These are phyloP conservation scores for Mortierella sp. DNA, from an alignment of 371 early-diverging fungal species.

Conservation along the genomic window DNA sequence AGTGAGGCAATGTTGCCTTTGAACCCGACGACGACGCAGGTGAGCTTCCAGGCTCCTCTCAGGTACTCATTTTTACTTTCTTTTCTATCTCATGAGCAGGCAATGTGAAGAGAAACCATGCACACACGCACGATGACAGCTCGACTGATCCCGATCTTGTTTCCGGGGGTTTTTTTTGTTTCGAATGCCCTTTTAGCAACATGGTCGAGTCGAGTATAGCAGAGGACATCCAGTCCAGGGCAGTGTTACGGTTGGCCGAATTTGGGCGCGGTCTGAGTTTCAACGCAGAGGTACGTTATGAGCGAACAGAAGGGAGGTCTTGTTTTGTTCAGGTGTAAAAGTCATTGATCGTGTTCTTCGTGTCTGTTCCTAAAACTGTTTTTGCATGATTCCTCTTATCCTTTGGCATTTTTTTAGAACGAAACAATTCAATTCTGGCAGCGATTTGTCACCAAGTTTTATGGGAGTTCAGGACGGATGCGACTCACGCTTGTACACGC, in stretches of 20 bases:
- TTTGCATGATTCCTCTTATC: neutral
- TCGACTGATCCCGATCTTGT: neutral
- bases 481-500: slow-evolving; percentile 27
- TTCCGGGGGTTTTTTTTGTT: neutral
- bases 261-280: slow-evolving; percentile 26
- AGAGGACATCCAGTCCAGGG: slow-evolving; percentile 28
- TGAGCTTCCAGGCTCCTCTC: neutral
- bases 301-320: too few relatives aligned
- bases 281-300: slow-evolving; percentile 23
- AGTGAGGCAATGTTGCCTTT: neutral
- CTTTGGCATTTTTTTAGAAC: slow-evolving; percentile 13
- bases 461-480: slow-evolving; percentile 19
- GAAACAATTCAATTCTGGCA: slow-evolving; percentile 27
- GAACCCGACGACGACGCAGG: neutral
- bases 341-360: too few relatives aligned
- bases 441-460: slow-evolving; percentile 26
- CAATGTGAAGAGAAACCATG: neutral
- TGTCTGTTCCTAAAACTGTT: too few relatives aligned
- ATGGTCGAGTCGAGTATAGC: neutral
- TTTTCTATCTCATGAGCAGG: neutral
- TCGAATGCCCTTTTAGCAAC: neutral
- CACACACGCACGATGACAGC: neutral
- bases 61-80: neutral
- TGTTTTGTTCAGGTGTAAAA: too few relatives aligned
- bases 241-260: slow-evolving; percentile 25